phyloP scores from a whole-genome alignment of 2,329 filamentous ascomycete species.

The Shiraia bambusicola region DNA sequence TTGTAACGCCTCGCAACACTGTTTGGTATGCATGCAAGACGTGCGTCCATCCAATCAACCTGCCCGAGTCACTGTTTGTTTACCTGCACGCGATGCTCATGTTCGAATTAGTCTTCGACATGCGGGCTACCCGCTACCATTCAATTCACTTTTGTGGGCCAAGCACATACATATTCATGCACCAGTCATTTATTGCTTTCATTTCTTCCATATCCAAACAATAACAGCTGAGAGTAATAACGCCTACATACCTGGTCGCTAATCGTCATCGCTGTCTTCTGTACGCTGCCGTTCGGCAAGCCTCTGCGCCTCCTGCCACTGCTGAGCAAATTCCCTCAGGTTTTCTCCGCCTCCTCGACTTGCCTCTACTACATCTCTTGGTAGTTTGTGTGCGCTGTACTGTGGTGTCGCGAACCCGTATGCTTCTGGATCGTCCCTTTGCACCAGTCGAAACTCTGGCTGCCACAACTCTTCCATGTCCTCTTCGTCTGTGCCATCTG shows the following conservation, averaged over 20 bases:
- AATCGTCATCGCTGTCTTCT: constrained; percentile 43
- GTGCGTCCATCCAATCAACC: constrained; percentile 8
- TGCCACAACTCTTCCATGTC: constrained; percentile 60
- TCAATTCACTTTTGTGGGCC: background rate
- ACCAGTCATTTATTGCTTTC: background rate
- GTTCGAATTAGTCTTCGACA: background rate
- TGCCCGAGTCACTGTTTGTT: constrained; percentile 5
- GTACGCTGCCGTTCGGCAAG: constrained; percentile 46
- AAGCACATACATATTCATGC: background rate
- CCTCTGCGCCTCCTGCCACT: constrained; percentile 51
- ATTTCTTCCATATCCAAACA: background rate
- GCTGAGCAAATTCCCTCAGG: constrained; percentile 65
- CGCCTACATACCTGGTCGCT: constrained; percentile 4
- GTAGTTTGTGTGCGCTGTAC: constrained; percentile 94
- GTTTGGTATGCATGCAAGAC: background rate
- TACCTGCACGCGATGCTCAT: constrained; percentile 1
- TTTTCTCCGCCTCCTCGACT: constrained; percentile 64
- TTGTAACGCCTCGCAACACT: constrained; percentile 17
- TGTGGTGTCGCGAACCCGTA: constrained; percentile 82
- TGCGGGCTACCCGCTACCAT: constrained; percentile 4
- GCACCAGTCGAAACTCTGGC: constrained; percentile 80
- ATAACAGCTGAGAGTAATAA: background rate
- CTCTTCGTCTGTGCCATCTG: constrained; percentile 41
- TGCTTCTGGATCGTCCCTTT: constrained; percentile 82
- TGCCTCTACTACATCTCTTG: constrained; percentile 82